phyloP scores from a whole-genome alignment of 306 rosid species.

The Cucumis sativus region Cucumber_9930_V3 NC_026657.2:38337501-38338000 shows the following conservation, averaged over 20 bases:
- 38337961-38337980: not conserved
- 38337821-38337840: slow-evolving; percentile 8
- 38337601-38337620: too few species aligned
- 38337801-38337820: slow-evolving; percentile 1
- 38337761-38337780: not conserved
- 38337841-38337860: not conserved
- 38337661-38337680: not conserved
- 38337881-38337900: not conserved
- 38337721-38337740: not conserved
- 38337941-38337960: not conserved
- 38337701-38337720: not conserved
- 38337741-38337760: not conserved
- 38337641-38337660: not conserved
- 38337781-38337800: not conserved
- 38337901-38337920: not conserved
- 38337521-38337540: too few species aligned
- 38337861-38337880: not conserved
- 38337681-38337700: not conserved
- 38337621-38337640: not conserved
- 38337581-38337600: too few species aligned
- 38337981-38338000: not conserved
- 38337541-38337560: too few species aligned
- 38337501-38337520: too few species aligned
- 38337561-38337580: too few species aligned
- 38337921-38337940: not conserved